Evolutionary conservation across 306 rosid species (phyloP), one percentile per base, ranked within the genome.

Genomic region (Vigna trinervia): DNA sequence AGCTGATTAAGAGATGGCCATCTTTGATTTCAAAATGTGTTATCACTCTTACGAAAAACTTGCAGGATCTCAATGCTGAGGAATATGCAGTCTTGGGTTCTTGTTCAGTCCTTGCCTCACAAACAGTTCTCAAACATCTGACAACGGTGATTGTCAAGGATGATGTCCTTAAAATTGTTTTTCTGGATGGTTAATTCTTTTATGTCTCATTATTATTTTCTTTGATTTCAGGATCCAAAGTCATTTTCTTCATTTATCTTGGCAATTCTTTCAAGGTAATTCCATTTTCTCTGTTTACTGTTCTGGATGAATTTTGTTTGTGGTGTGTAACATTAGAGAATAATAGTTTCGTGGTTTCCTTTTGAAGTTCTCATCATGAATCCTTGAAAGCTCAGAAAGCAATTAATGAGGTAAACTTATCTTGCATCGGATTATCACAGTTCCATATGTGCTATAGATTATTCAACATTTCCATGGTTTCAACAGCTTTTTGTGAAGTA

Each of bases 301-400:
- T 64, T 82, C 66, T 61, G 23, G 75, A 67, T 77, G 66, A 67
- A 53, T 51, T 51, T 43, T 73, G 47, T 26, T 73, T 26, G 52
- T 79, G 70, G 60, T 39, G 54, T 74, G 28, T 61, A 54, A 15
- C 76, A 43, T 19, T 46, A 32, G 53, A 83, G 67, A 73, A 79
- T 85, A 76, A 72, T 67, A 74, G 15, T 72, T 78, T 70, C 32
- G 30, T 51, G 58, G 47, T 86, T 82, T 77, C 68, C 77, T 50
- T 86, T 62, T 89, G 89, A 77, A 95, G 99, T 83, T 92, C 99
- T 60, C 99, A 95, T 86, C 99, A 95, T 73, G 99, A 89, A 74
- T 95, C 99, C 66, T 83, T 95, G 90, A 95, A 95, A 89, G 82
- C 94, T 61, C 99, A 95, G 88, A 95, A 95, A 85, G 92, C 94